phyloP scores from a whole-genome alignment of 1,284 basidiomycete genomes.

The Leucoagaricus sp. region DNA sequence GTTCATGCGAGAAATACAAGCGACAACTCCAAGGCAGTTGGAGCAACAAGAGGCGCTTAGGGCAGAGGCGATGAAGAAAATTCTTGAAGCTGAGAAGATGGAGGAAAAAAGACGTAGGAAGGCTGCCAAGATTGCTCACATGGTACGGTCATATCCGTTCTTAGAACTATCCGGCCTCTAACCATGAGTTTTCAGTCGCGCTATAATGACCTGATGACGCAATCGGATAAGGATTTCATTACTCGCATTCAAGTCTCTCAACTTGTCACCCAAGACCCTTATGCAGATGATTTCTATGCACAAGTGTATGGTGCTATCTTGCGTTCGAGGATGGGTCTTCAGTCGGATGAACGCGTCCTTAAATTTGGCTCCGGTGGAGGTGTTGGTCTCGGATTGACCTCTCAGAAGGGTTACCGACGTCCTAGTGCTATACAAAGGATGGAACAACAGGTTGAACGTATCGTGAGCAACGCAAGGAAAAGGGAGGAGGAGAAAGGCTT shows the following conservation, averaged over 20 bases:
- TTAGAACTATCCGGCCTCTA: neutral
- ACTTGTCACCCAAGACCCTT: conserved; percentile 94
- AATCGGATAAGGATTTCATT: conserved; percentile 99
- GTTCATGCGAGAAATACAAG: conserved; percentile 63
- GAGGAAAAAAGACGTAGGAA: conserved; percentile 82
- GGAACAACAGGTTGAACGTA: conserved; percentile 96
- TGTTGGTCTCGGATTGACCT: conserved; percentile 76
- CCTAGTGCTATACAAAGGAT: conserved; percentile 97
- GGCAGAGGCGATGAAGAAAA: conserved; percentile 81
- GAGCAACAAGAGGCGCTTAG: conserved; percentile 67
- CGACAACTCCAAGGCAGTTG: conserved; percentile 44
- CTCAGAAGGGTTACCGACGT: conserved; percentile 67
- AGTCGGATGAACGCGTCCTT: conserved; percentile 74
- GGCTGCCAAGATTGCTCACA: conserved; percentile 82
- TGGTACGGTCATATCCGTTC: conserved; percentile 48
- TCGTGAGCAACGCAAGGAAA: conserved; percentile 90
- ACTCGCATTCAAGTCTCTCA: conserved; percentile 99
- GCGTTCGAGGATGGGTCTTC: conserved; percentile 75
- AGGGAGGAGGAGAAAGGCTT: conserved; percentile 81
- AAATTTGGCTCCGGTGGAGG: conserved; percentile 83
- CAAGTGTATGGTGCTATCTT: conserved; percentile 91
- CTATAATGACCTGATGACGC: conserved; percentile 98
- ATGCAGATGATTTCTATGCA: conserved; percentile 97
- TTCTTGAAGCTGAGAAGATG: conserved; percentile 83
- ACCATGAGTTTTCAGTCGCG: conserved; percentile 61